Base-by-base conservation (phyloP, 768 basidiomycete genomes). In the Auriculariales sp. region DNA sequence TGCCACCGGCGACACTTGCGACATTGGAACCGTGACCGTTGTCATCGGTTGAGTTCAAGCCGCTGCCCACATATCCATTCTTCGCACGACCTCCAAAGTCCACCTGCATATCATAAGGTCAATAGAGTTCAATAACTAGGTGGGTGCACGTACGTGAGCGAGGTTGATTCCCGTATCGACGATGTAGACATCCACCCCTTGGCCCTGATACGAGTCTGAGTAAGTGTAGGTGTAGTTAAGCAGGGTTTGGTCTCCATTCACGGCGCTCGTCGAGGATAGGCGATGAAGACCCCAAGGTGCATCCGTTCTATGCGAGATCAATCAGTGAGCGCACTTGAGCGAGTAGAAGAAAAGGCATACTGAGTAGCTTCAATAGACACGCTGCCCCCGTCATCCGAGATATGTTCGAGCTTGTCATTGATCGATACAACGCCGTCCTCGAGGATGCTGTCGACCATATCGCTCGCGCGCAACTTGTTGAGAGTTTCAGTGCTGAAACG, bases 1-100 rank as follows among this genome's bases (percentile, higher is more conserved):
- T 27, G n/a, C 51, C 49, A 28, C 36, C 49, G 11, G 39, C 50
- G 24, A 49, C 36, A 9, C 11, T 35, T 39, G 29, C 47, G 11
- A 25, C 17, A 27, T 50, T 34, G 10, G 54, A 49, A n/a, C 52
- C 53, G 35, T 55, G 54, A 11, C 54, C 54, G 34, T 55, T 24
- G 15, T 44, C 49, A 46, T 55, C 54, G 24, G 29, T 24, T 11
- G n/a, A 28, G 15, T 42, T 42, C n/a, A 50, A 44, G 28, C 17
- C 28, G 28, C 49, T 33, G 33, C 45, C 45, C 34, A 28, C 32
- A 15, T 28, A 31, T 3, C 22, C 39, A 14, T 25, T 46, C 4
- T 9, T 17, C 9, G 51, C 46, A 11, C 39, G 34, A 11, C 44
- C 28, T 14, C 29, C 17, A 28, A 36, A 47, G n/a, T 33, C 49